phyloP scores from a whole-genome alignment of 1,284 basidiomycete species.

The Cystobasidium sp. region DNA sequence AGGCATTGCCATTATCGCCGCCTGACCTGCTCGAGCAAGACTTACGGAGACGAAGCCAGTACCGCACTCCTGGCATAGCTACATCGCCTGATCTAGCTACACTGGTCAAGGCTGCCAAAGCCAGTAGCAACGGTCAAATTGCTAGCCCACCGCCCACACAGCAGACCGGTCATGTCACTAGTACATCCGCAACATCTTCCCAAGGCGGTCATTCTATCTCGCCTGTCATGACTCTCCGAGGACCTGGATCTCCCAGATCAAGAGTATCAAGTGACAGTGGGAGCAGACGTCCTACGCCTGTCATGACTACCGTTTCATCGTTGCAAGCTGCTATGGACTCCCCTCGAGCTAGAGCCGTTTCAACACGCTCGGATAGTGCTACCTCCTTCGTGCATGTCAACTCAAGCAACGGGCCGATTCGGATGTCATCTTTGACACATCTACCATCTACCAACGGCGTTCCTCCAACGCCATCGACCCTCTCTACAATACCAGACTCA shows the following conservation, averaged over 20 bases:
- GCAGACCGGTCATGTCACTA: not conserved
- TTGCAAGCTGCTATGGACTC: slow-evolving; percentile 23
- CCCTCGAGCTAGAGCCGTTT: slow-evolving; percentile 27
- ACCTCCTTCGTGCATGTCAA: slow-evolving; percentile 32
- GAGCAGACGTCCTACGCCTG: not conserved
- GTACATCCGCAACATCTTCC: slow-evolving; percentile 2
- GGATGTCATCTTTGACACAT: not conserved
- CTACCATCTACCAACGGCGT: not conserved
- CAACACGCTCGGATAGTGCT: slow-evolving; percentile 20
- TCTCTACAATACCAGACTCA: not conserved
- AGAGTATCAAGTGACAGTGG: slow-evolving; percentile 28
- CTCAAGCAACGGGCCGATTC: not conserved
- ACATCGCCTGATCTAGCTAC: slow-evolving; percentile 86
- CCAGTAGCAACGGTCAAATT: slow-evolving; percentile 56
- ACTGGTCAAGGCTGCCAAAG: slow-evolving; percentile 76
- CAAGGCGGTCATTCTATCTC: not conserved
- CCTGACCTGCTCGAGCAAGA: slow-evolving; percentile 53
- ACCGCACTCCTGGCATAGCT: slow-evolving; percentile 81
- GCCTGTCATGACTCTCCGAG: slow-evolving; percentile 10
- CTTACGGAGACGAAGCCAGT: slow-evolving; percentile 62
- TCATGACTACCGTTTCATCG: slow-evolving; percentile 7
- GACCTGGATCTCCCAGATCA: slow-evolving; percentile 15
- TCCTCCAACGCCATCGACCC: not conserved
- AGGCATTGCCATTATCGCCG: slow-evolving; percentile 31
- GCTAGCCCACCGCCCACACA: not conserved